Percentiles rank a stretch among this genome's conserved stretches.
phyloP scores from a whole-genome alignment of 129 eudicot genomes.

The Solidago caesia region DNA sequence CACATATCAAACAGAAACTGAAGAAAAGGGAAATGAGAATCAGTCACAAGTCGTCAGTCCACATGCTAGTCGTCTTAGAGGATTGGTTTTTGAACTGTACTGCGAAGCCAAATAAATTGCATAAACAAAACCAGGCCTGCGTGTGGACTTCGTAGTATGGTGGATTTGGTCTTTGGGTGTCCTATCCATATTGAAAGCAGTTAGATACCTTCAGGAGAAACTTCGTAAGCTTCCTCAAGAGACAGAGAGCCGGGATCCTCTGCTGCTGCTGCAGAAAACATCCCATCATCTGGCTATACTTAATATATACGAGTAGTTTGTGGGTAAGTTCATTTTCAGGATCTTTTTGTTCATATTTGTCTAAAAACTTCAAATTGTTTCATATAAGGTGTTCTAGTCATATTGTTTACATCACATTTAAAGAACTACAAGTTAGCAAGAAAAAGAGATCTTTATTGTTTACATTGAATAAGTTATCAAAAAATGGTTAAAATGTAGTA shows the following conservation, averaged over 20 bases:
- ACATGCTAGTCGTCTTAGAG: background rate
- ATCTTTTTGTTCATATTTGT: background rate
- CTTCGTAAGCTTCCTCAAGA: background rate
- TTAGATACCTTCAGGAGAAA: background rate
- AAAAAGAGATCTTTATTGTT: slow-evolving; percentile 12
- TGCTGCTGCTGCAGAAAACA: background rate
- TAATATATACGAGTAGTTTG: background rate
- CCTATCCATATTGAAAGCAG: background rate
- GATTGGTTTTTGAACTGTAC: background rate
- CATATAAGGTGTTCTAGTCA: background rate
- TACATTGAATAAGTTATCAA: background rate
- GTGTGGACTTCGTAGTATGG: background rate
- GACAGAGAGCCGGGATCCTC: background rate
- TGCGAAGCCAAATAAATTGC: background rate
- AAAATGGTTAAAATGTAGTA: background rate
- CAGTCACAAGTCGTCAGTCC: background rate
- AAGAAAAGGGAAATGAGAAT: background rate
- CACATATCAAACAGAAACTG: background rate
- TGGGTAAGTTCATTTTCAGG: background rate
- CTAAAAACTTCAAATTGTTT: background rate
- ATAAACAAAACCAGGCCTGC: background rate
- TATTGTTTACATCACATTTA: background rate
- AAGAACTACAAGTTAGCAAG: slow-evolving; percentile 3
- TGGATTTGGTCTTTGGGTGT: background rate
- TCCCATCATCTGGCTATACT: background rate